Conservation (phyloP, 148 eudicot species). For the Rhododendron kiyosumense region DNA sequence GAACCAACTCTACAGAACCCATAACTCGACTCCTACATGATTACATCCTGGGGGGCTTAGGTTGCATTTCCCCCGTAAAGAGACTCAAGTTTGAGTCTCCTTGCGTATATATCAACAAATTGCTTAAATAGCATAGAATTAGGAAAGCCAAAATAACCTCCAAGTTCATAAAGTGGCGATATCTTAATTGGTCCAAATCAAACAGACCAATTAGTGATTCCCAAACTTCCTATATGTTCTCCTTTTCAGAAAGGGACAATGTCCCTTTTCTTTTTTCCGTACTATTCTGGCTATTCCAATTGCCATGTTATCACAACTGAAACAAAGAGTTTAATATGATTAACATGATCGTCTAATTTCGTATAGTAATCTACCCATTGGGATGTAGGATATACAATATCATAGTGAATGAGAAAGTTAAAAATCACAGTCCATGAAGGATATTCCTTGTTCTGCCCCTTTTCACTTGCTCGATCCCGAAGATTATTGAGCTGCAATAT, state of each 20-base stretch:
- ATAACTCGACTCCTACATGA: background rate
- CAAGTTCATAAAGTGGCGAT: background rate
- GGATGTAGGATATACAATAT: background rate
- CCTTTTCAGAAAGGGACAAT: background rate
- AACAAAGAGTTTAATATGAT: background rate
- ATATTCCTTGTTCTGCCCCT: slow-evolving; percentile 90
- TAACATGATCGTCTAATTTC: background rate
- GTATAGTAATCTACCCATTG: background rate
- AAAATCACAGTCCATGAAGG: slow-evolving; percentile 32
- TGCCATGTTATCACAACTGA: background rate
- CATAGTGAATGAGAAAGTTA: background rate
- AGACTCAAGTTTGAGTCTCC: background rate
- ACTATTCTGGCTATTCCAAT: background rate
- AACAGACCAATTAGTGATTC: background rate
- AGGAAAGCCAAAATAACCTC: background rate
- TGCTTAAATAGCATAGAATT: background rate
- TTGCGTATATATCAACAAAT: background rate
- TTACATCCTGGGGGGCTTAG: background rate
- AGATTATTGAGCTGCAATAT: slow-evolving; percentile 75
- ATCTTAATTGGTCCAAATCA: background rate
- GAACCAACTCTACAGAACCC: background rate
- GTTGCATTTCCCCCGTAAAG: background rate
- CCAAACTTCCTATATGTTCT: background rate
- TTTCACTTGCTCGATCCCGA: slow-evolving; percentile 82
- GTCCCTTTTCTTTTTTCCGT: background rate